Evolutionary conservation across 2,329 filamentous ascomycete species (phyloP).

Genomic region (Amauroascus niger): DNA sequence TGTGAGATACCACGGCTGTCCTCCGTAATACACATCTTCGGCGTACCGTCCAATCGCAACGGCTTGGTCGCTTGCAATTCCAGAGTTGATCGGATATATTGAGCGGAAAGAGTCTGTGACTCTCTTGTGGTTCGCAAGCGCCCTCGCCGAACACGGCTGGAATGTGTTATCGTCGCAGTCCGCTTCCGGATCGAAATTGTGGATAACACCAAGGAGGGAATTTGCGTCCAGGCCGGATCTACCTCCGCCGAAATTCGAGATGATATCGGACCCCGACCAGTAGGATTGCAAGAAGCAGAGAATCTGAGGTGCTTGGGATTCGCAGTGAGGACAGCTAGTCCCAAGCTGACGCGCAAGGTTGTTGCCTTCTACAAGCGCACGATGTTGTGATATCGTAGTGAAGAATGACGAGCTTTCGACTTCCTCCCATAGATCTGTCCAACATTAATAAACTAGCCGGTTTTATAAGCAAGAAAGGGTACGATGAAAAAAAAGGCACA

Average conservation of each 20-base stretch:
- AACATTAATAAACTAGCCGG: slow-evolving; percentile 9
- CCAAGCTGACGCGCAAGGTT: slow-evolving; percentile 55
- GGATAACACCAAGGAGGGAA: slow-evolving; percentile 56
- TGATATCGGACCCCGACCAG: slow-evolving; percentile 58
- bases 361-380: slow-evolving; percentile 50
- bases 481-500: not conserved
- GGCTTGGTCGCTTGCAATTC: slow-evolving; percentile 50
- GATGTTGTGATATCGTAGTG: slow-evolving; percentile 58
- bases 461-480: not conserved
- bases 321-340: slow-evolving; percentile 52
- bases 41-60: slow-evolving; percentile 58
- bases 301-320: slow-evolving; percentile 56
- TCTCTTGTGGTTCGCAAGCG: slow-evolving; percentile 65
- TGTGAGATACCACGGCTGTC: slow-evolving; percentile 70
- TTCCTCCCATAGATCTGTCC: slow-evolving; percentile 64
- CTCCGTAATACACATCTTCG: slow-evolving; percentile 64
- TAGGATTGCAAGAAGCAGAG: slow-evolving; percentile 65
- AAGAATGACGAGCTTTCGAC: slow-evolving; percentile 68
- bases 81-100: slow-evolving; percentile 60
- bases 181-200: slow-evolving; percentile 58
- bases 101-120: slow-evolving; percentile 65
- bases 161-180: slow-evolving; percentile 61
- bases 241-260: slow-evolving; percentile 57
- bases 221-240: slow-evolving; percentile 64
- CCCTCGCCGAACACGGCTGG: slow-evolving; percentile 60